Evolutionary conservation across 192 early-diverging fungal genomes (phyloP).

Genomic region (Chytriomyces confervae): DNA sequence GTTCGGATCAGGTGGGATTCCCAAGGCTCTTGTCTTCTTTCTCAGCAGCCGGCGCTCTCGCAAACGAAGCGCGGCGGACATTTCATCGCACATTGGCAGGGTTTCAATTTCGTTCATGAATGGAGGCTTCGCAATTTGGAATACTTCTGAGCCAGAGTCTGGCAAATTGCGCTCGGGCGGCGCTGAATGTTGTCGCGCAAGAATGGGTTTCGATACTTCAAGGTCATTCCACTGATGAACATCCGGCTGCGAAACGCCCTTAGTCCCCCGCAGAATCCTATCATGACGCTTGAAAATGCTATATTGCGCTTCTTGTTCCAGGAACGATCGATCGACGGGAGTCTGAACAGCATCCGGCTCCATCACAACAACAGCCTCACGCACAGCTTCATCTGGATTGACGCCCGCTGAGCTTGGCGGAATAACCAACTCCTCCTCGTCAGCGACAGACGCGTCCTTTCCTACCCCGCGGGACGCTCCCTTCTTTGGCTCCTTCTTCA

Average conservation of each 20-base stretch:
- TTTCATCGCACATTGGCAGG: slow-evolving; percentile 6
- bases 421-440: too few relatives aligned
- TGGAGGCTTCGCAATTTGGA: background rate
- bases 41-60: slow-evolving; percentile 31
- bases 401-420: too few relatives aligned
- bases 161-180: background rate
- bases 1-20: slow-evolving; percentile 40
- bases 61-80: slow-evolving; percentile 10
- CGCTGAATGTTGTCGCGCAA: background rate
- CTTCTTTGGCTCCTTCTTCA: too few relatives aligned
- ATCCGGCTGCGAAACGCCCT: background rate
- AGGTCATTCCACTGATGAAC: background rate
- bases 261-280: background rate
- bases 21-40: slow-evolving; percentile 16
- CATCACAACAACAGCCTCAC: too few relatives aligned
- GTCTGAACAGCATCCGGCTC: too few relatives aligned
- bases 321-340: background rate
- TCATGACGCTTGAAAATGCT: background rate
- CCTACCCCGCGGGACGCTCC: too few relatives aligned
- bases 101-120: background rate
- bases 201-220: background rate
- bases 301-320: background rate
- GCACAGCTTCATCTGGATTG: too few relatives aligned
- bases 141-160: background rate
- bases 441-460: too few relatives aligned